A percentile compares a stretch with the other conserved stretches of the same genome.
Evolutionary conservation across 164 flowering plant genomes (phyloP).

Genomic region (Pachysandra terminalis): DNA sequence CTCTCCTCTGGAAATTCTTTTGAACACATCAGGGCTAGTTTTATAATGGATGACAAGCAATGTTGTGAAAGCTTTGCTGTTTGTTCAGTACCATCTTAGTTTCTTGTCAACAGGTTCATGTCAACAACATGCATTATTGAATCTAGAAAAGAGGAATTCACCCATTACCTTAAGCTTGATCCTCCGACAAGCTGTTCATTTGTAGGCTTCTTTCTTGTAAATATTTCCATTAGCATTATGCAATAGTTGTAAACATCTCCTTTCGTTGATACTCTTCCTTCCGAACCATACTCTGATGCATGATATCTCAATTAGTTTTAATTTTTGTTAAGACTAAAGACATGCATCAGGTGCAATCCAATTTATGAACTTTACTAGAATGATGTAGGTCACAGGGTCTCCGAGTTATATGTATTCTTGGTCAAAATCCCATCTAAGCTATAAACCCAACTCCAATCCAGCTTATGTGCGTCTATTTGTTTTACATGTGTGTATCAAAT

Average conservation of each 20-base stretch:
- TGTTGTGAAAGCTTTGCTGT: background rate
- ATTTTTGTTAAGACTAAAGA: no score
- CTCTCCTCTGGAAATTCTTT: slow-evolving; percentile 5
- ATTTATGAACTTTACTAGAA: no score
- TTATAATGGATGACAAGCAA: background rate
- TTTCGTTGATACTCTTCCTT: slow-evolving; percentile 24
- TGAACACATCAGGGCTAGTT: slow-evolving; percentile 6
- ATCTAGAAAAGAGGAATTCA: background rate
- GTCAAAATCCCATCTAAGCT: no score
- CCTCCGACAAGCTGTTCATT: slow-evolving; percentile 20
- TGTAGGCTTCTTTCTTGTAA: slow-evolving; percentile 24
- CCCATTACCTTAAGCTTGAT: slow-evolving; percentile 10
- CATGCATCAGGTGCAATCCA: no score
- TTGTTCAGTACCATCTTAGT: background rate
- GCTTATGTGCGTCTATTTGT: no score
- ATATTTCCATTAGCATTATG: slow-evolving; percentile 21
- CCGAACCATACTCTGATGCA: slow-evolving; percentile 23
- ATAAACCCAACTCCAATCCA: no score
- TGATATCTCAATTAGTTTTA: no score
- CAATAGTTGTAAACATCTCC: slow-evolving; percentile 25
- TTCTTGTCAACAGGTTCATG: slow-evolving; percentile 5
- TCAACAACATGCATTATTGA: slow-evolving; percentile 7
- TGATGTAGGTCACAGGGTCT: no score
- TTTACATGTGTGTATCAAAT: no score
- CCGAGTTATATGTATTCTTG: no score